Base-by-base conservation (phyloP, 805 yeast genomes). In the Saccharomycopsis javanensis region DNA sequence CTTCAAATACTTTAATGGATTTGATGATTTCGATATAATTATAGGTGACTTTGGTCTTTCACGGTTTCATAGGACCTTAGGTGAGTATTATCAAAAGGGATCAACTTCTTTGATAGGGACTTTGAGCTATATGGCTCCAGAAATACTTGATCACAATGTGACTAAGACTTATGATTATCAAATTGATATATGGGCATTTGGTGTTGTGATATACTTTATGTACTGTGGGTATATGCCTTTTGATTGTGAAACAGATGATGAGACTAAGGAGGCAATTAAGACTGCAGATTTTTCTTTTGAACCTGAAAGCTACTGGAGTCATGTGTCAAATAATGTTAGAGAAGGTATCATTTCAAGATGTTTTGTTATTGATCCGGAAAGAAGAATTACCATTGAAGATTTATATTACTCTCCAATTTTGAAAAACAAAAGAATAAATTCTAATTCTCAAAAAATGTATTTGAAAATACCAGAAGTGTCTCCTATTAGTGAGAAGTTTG, bases 21-120 rank as follows among this genome's bases (percentile, higher is more conserved):
- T 42, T 20, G 48, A 42, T 42, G 23, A 34, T 11, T 48, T 35
- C n/a, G 56, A 56, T n/a, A 89, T 88, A 33, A 88, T 88, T 67
- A 86, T 88, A 59, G 85, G 92, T 37, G 96, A 88, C 69, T 88
- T 88, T 67, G 96, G 96, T 35, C 85, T 88, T 35, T 86, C 95
- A 65, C 69, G 28, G 23, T 42, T 42, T 20, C 62, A 60, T 68
- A 57, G 59, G 69, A 69, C 67, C 75, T 30, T 34, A 45, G 48
- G 23, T 34, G 42, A 42, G 11, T 33, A 37, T 37, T 34, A 28
- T 10, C 34, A 33, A 42, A 50, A 55, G 20, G 37, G 57, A 27
- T 45, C 57, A 60, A 67, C 72, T 60, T 73, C 85, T 58, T 69
- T 81, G 38, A 75, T 85, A 64, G 92, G 92, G 0, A 86, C 92